Evolutionary conservation across 1,284 basidiomycete genomes (phyloP).

Genomic region (Mycena citricolor): DNA sequence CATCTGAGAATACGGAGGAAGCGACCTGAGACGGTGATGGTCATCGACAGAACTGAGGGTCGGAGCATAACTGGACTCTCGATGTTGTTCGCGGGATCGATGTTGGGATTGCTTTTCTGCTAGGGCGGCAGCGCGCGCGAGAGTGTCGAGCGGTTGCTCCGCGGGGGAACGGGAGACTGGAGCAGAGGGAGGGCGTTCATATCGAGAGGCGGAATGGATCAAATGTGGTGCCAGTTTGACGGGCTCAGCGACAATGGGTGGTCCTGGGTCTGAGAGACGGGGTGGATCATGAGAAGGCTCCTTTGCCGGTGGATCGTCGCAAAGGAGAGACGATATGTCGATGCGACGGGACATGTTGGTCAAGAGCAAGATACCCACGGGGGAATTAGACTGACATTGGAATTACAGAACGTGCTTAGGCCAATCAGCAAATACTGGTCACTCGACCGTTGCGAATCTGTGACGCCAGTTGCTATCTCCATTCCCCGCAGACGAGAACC

Average conservation of each 20-base stretch:
- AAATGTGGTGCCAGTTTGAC: conserved; percentile 41
- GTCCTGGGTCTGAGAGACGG: conserved; percentile 9
- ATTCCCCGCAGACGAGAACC: too few relatives aligned
- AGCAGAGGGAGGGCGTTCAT: conserved; percentile 5
- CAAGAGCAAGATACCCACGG: conserved; percentile 22
- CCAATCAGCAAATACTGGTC: too few relatives aligned
- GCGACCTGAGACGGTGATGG: conserved; percentile 10
- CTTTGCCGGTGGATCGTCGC: conserved; percentile 40
- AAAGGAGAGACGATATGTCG: conserved; percentile 71
- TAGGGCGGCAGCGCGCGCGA: conserved; percentile 33
- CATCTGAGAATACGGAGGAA: conserved; percentile 8
- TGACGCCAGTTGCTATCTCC: too few relatives aligned
- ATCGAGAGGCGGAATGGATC: conserved; percentile 26
- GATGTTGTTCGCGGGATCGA: conserved; percentile 4
- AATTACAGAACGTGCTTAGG: too few relatives aligned
- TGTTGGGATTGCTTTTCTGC: conserved; percentile 9
- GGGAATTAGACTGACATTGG: conserved; percentile 9
- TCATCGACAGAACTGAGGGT: conserved; percentile 20
- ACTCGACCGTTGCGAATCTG: too few relatives aligned
- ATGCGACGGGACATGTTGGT: conserved; percentile 63
- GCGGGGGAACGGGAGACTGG: conserved; percentile 2
- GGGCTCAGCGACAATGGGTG: conserved; percentile 31
- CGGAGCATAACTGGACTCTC: conserved; percentile 15
- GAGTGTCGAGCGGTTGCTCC: conserved; percentile 33
- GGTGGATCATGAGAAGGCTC: conserved; percentile 19